Evolutionary conservation across 164 flowering plant species (phyloP), one percentile per base, ranked within the genome.

Genomic region (Brasenia schreberi): DNA sequence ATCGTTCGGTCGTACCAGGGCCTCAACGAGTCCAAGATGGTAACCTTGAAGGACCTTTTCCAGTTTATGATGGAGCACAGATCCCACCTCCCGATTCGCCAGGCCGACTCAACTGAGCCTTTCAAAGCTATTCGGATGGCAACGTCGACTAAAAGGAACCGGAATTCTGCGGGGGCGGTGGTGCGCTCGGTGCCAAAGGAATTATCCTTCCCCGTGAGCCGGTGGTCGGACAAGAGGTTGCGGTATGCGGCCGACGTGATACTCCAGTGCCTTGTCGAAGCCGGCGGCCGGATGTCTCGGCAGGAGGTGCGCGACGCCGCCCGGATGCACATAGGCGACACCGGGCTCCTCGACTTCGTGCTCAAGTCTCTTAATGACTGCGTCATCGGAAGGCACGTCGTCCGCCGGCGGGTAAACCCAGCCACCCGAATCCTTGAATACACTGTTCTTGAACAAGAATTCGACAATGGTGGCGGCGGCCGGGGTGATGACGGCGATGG

Each of bases 291-390:
- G 68, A 93, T 93, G 97, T 82, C 88, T 0, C 71, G 98, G 18
- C 96, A 93, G 73, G 96, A 88, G n/a, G 84, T 86, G 0, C 74
- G 98, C 6, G 98, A 93, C 65, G 92, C 87, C 0, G 97, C 94
- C 4, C 71, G 98, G 68, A 66, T 70, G 53, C 83, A 82, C 45
- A 87, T 93, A 23, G 97, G 98, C 4, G 97, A 93, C 69, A 88
- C 96, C 0, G 98, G 98, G 0, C 71, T 93, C 58, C 81, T 93
- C 5, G 98, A 93, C 66, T 84, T 87, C 69, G 97, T 90, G 0
- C 81, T 93, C 10, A 93, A 93, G 53, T 84, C 87, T 23, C 79
- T 93, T 76, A 85, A 86, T 75, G 84, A 86, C 70, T 86, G 87
- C 45, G 70, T 84, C 18, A 84, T 90, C 7, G 96, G 90, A 7